Evolutionary conservation across 2,329 filamentous ascomycete genomes (phyloP).

Genomic region (Fusarium sarcochroum): DNA sequence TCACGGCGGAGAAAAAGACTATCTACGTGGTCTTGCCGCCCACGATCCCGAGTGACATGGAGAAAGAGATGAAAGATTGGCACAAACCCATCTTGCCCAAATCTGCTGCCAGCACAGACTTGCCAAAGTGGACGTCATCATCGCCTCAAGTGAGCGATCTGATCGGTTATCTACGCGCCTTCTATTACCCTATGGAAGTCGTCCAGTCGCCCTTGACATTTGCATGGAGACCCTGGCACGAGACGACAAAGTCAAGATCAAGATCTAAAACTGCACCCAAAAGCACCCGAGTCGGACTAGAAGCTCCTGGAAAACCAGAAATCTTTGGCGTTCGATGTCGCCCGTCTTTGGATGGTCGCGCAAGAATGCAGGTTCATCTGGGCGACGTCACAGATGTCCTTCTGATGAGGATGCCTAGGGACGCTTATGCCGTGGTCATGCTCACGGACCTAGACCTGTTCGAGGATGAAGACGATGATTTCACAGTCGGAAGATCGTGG

Average conservation of each 20-base stretch:
- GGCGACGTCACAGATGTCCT: conserved; percentile 72
- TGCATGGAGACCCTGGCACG: conserved; percentile 65
- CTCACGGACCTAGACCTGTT: conserved; percentile 74
- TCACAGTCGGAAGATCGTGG: conserved; percentile 76
- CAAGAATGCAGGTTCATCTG: conserved; percentile 69
- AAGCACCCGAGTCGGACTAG: conserved; percentile 62
- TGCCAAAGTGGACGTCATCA: conserved; percentile 22
- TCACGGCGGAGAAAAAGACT: conserved; percentile 60
- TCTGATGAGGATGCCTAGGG: conserved; percentile 65
- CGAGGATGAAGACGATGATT: conserved; percentile 74
- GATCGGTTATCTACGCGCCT: conserved; percentile 57
- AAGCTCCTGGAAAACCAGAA: conserved; percentile 46
- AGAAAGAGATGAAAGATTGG: conserved; percentile 60
- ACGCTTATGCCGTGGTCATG: conserved; percentile 72
- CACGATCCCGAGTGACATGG: conserved; percentile 52
- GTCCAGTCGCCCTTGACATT: conserved; percentile 58
- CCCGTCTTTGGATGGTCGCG: conserved; percentile 61
- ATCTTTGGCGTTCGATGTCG: conserved; percentile 67
- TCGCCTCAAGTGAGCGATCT: conserved; percentile 51
- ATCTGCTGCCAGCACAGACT: neutral
- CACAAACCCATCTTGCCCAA: conserved; percentile 45
- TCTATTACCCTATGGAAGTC: conserved; percentile 69
- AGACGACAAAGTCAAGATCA: conserved; percentile 31
- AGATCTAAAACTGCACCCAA: neutral
- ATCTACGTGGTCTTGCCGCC: conserved; percentile 69